These are phyloP conservation scores for Colletotrichum filicis DNA, from an alignment of 2,329 filamentous ascomycete species.

Conservation along the genomic window DNA sequence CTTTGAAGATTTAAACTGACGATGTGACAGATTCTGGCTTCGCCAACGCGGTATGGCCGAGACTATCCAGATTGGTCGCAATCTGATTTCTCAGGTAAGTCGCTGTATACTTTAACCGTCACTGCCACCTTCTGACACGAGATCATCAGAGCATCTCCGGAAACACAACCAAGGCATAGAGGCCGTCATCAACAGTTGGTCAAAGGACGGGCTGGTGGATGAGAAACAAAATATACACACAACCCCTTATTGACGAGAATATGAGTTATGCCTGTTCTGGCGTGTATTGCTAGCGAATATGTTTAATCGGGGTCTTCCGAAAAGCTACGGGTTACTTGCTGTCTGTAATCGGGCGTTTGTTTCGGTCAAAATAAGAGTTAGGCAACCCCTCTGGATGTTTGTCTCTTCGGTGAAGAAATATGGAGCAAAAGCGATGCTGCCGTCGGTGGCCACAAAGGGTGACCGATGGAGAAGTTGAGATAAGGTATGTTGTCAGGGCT, in stretches of 20 bases:
- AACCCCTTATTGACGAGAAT: conserved; percentile 2
- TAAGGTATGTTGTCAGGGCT: not conserved
- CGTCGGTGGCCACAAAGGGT: conserved; percentile 7
- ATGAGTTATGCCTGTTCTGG: not conserved
- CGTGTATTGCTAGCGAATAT: conserved; percentile 12
- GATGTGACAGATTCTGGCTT: conserved; percentile 65
- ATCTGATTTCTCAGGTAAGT: conserved; percentile 61
- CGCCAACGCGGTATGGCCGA: conserved; percentile 68
- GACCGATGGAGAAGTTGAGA: conserved; percentile 15
- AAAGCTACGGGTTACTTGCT: not conserved
- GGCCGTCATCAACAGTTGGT: not conserved
- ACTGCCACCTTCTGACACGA: not conserved
- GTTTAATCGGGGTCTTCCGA: not conserved
- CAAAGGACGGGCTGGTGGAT: not conserved
- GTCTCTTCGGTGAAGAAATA: not conserved
- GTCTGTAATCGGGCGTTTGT: not conserved
- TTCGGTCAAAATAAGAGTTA: not conserved
- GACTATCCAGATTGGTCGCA: conserved; percentile 66
- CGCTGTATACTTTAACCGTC: not conserved
- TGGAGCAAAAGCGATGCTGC: not conserved
- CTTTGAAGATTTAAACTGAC: not conserved
- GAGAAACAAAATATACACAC: not conserved
- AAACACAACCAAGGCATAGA: conserved; percentile 28
- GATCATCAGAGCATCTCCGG: conserved; percentile 19
- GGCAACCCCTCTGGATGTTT: not conserved